phyloP scores from a whole-genome alignment of 2,329 filamentous ascomycete genomes.

The Dichotomopilus funicola region DNA sequence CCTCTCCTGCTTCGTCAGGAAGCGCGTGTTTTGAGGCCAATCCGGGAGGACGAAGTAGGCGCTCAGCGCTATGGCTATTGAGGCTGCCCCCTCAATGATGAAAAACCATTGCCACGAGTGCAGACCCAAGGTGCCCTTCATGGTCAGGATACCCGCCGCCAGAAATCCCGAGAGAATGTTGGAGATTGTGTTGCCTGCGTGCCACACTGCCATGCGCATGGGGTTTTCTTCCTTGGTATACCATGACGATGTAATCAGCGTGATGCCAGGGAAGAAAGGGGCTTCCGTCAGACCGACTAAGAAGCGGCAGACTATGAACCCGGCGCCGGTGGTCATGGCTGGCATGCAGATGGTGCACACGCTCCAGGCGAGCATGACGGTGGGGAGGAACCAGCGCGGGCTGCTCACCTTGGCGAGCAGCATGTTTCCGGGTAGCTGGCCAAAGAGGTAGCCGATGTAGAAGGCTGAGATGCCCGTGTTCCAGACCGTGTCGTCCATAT shows the following conservation, averaged over 20 bases:
- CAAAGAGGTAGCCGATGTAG: neutral
- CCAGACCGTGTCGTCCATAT: neutral
- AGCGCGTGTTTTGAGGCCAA: neutral
- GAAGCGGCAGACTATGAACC: neutral
- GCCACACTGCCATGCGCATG: neutral
- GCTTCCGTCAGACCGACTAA: neutral
- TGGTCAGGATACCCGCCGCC: neutral
- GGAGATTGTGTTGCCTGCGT: neutral
- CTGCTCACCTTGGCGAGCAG: neutral
- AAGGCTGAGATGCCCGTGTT: neutral
- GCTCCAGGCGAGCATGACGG: neutral
- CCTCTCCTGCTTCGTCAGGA: neutral
- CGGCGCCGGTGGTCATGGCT: neutral
- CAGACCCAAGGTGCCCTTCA: neutral
- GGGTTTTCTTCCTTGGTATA: neutral
- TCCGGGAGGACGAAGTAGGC: neutral
- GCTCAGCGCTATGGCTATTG: neutral
- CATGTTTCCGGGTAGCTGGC: neutral
- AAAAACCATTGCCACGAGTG: neutral
- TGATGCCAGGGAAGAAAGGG: neutral
- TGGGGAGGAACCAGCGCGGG: neutral
- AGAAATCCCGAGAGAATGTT: neutral
- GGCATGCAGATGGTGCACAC: neutral
- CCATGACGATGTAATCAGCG: neutral
- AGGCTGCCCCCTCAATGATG: neutral